Conservation (phyloP, 257 asterid species). For the Galeopsis tetrahit region DNA sequence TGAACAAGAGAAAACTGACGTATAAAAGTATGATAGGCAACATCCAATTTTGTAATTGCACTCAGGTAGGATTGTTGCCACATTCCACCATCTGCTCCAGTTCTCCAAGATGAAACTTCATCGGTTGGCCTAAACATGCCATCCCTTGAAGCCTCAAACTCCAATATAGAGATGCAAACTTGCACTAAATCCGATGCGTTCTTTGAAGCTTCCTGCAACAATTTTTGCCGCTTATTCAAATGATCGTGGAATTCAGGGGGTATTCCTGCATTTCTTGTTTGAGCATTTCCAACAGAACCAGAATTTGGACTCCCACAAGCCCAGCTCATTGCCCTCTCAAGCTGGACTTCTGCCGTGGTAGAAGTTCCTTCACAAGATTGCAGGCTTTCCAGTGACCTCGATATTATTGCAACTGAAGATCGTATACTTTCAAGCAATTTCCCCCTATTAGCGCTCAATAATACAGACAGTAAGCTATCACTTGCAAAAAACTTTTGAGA, state of each 20-base stretch:
- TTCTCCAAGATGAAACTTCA: constrained; percentile 55
- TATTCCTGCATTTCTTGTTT: constrained; percentile 76
- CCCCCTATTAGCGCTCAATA: constrained; percentile 72
- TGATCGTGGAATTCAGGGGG: constrained; percentile 91
- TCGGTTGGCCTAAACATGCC: constrained; percentile 63
- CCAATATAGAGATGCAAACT: constrained; percentile 81
- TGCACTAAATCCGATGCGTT: constrained; percentile 82
- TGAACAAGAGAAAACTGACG: constrained; percentile 57
- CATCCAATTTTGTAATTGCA: constrained; percentile 74
- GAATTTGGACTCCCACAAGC: constrained; percentile 96
- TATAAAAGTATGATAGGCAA: constrained; percentile 77
- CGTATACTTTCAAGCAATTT: constrained; percentile 73
- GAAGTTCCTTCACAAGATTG: constrained; percentile 85
- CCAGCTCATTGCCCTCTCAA: constrained; percentile 99
- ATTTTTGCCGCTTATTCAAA: constrained; percentile 64
- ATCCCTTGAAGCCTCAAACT: constrained; percentile 95
- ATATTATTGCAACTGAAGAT: constrained; percentile 70
- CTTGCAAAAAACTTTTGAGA: constrained; percentile 60
- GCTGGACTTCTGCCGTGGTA: constrained; percentile 89
- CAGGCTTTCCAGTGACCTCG: constrained; percentile 78
- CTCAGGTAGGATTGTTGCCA: constrained; percentile 89
- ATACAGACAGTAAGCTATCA: constrained; percentile 64
- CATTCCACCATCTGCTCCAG: constrained; percentile 70
- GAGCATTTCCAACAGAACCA: constrained; percentile 54
- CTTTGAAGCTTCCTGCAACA: constrained; percentile 75